Evolutionary conservation across 352 stramenopile species (phyloP).

Genomic region (Blastocystis sp.): DNA sequence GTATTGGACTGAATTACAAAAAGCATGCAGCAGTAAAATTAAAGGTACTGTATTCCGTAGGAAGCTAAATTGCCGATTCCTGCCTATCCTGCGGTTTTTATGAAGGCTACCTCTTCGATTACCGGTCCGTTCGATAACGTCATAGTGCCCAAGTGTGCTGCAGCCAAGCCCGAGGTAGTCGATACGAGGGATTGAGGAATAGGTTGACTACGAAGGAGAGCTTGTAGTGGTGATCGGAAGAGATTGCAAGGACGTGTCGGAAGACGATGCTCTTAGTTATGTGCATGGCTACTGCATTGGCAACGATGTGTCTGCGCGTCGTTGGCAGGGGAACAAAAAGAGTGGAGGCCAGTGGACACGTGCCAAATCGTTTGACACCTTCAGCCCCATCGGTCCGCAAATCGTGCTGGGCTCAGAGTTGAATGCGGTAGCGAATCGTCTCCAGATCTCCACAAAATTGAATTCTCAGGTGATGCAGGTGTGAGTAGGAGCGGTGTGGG

Average conservation of each 20-base stretch:
- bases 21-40: constrained; percentile 68
- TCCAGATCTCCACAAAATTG: constrained; percentile 73
- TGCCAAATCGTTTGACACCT: constrained; percentile 81
- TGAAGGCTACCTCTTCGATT: constrained; percentile 75
- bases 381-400: constrained; percentile 77
- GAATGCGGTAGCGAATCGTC: constrained; percentile 65
- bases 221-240: constrained; percentile 78
- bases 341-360: constrained; percentile 79
- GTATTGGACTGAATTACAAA: constrained; percentile 81
- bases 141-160: constrained; percentile 70
- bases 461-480: constrained; percentile 75
- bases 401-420: constrained; percentile 71
- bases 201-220: constrained; percentile 83
- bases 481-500: not conserved
- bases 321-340: constrained; percentile 75
- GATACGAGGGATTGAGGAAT: constrained; percentile 58
- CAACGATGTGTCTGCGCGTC: constrained; percentile 73
- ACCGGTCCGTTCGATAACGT: constrained; percentile 73
- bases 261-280: constrained; percentile 74
- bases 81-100: constrained; percentile 74
- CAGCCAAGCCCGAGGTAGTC: constrained; percentile 63
- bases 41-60: constrained; percentile 64
- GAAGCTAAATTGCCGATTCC: constrained; percentile 78
- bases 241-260: constrained; percentile 73
- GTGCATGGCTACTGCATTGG: constrained; percentile 75